These are phyloP conservation scores for Candida neerlandica DNA, from an alignment of 1,139 yeast species.

Conservation along the genomic window DNA sequence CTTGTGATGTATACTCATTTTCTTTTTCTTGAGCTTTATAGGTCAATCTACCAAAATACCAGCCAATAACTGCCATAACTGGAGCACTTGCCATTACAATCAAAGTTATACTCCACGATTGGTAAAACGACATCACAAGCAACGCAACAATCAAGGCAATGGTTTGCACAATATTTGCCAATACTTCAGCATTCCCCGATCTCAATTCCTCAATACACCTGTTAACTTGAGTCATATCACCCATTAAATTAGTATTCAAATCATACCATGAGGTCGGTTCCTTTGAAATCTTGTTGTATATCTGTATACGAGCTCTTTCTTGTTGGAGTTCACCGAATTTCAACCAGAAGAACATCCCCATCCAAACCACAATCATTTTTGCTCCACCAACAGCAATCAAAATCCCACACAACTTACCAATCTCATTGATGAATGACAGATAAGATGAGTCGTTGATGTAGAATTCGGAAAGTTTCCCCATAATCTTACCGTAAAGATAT, in stretches of 20 bases:
- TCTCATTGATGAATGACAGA: conserved; percentile 41
- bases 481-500: conserved; percentile 65
- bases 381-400: conserved; percentile 61
- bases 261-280: conserved; percentile 62
- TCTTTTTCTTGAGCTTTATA: conserved; percentile 55
- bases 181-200: conserved; percentile 66
- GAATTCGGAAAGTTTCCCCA: conserved; percentile 50
- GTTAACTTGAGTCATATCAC: conserved; percentile 65
- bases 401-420: conserved; percentile 52
- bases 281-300: conserved; percentile 30
- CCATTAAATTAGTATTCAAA: conserved; percentile 51
- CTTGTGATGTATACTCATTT: conserved; percentile 55
- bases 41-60: conserved; percentile 53
- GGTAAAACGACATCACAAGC: conserved; percentile 66
- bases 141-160: conserved; percentile 56
- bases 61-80: conserved; percentile 53
- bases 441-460: conserved; percentile 25
- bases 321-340: conserved; percentile 74
- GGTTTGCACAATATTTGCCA: conserved; percentile 59
- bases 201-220: conserved; percentile 81
- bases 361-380: conserved; percentile 54
- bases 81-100: conserved; percentile 76
- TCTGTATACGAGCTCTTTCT: conserved; percentile 50
- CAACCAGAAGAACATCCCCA: conserved; percentile 65
- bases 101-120: conserved; percentile 83